Evolutionary conservation across 768 basidiomycete species (phyloP).

Genomic region (Candolleomyces efflorescens): DNA sequence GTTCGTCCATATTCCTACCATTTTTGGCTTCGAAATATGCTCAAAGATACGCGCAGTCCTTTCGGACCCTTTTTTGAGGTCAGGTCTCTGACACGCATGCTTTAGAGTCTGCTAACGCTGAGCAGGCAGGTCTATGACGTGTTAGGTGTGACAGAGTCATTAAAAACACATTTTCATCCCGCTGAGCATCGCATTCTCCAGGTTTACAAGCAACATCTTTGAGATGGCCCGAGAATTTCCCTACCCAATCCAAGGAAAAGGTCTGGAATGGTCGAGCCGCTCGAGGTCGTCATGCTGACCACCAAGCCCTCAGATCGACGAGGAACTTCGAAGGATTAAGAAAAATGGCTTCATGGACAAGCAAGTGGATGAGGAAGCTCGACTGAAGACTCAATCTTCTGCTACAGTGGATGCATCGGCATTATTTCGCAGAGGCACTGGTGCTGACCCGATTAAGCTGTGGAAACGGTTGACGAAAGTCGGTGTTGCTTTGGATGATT

Average conservation of each 20-base stretch:
- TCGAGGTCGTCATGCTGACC: neutral
- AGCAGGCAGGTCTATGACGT: conserved; percentile 70
- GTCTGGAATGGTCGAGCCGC: neutral
- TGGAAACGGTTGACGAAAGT: conserved; percentile 1
- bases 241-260: conserved; percentile 12
- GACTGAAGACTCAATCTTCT: neutral
- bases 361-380: neutral
- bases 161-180: neutral
- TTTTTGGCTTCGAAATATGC: conserved; percentile 1
- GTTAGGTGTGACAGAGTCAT: conserved; percentile 41
- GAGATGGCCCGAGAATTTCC: conserved; percentile 21
- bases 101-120: neutral
- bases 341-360: neutral
- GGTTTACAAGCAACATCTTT: conserved; percentile 26
- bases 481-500: conserved; percentile 1
- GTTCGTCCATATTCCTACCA: conserved; percentile 28
- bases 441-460: neutral
- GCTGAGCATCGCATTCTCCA: conserved; percentile 8
- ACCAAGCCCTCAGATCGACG: neutral
- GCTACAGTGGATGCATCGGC: conserved; percentile 37
- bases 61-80: conserved; percentile 70
- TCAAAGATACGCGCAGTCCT: conserved; percentile 40
- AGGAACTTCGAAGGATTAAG: conserved; percentile 1
- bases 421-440: conserved; percentile 9
- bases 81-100: conserved; percentile 13